Conservation (phyloP, 768 basidiomycete species). For the Chlorophyllum brunneum region DNA sequence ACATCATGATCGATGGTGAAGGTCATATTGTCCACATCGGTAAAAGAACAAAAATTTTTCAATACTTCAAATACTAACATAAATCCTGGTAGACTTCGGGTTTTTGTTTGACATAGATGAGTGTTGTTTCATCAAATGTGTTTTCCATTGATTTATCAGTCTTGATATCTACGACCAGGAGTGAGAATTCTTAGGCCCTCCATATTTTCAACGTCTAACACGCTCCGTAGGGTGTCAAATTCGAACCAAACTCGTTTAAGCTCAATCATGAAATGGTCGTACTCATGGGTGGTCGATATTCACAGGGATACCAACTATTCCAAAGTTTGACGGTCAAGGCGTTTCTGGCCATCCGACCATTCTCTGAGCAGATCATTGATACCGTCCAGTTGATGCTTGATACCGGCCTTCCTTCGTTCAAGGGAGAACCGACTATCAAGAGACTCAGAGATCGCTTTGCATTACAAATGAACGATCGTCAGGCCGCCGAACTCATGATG, state of each 20-base stretch:
- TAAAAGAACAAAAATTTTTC: conserved; percentile 29
- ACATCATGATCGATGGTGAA: conserved; percentile 99
- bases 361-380: conserved; percentile 85
- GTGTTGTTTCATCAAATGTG: conserved; percentile 32
- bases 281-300: conserved; percentile 93
- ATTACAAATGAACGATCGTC: conserved; percentile 75
- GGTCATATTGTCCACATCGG: conserved; percentile 97
- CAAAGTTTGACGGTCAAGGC: conserved; percentile 93
- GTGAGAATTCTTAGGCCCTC: conserved; percentile 35
- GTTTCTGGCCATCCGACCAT: conserved; percentile 94
- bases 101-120: conserved; percentile 98
- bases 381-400: conserved; percentile 93
- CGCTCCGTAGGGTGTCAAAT: conserved; percentile 82
- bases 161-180: conserved; percentile 57
- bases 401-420: conserved; percentile 93
- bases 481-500: conserved; percentile 95
- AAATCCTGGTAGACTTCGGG: conserved; percentile 67
- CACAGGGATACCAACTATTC: conserved; percentile 93
- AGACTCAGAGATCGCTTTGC: conserved; percentile 86
- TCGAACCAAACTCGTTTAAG: conserved; percentile 98
- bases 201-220: conserved; percentile 7
- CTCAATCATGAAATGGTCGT: conserved; percentile 98
- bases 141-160: conserved; percentile 22
- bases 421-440: conserved; percentile 89
- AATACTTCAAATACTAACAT: background rate